Evolutionary conservation across 2,329 filamentous ascomycete species (phyloP).

Genomic region (Parafenestella ontariensis): DNA sequence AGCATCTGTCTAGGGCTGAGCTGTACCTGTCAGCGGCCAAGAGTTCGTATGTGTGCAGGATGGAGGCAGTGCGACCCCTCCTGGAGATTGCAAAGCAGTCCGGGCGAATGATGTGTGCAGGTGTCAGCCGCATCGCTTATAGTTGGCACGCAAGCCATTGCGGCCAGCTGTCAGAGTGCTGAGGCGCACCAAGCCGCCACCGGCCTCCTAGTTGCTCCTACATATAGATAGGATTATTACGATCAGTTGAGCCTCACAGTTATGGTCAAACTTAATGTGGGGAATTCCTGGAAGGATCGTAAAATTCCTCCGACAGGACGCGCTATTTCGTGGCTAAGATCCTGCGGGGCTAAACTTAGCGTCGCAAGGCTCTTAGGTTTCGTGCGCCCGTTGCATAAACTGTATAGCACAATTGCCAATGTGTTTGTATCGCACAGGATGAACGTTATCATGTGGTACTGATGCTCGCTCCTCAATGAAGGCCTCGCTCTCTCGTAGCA

Average conservation of each 20-base stretch:
- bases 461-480: background rate
- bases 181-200: background rate
- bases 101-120: slow-evolving; percentile 7
- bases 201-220: background rate
- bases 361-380: background rate
- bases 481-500: background rate
- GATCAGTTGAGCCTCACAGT: background rate
- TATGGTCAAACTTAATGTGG: background rate
- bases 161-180: background rate
- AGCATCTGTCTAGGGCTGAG: slow-evolving; percentile 18
- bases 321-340: background rate
- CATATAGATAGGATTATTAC: background rate
- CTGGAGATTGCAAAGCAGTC: slow-evolving; percentile 2
- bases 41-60: slow-evolving; percentile 11
- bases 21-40: slow-evolving; percentile 21
- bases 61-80: slow-evolving; percentile 18
- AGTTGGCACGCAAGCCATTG: background rate
- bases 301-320: background rate
- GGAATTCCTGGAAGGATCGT: background rate
- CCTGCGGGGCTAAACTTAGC: background rate
- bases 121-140: slow-evolving; percentile 16
- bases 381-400: too few species aligned
- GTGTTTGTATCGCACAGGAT: too few species aligned
- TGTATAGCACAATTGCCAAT: background rate
- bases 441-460: background rate